Conservation (phyloP, 2,329 filamentous ascomycete genomes). For the Talaromyces amestolkiae region DNA sequence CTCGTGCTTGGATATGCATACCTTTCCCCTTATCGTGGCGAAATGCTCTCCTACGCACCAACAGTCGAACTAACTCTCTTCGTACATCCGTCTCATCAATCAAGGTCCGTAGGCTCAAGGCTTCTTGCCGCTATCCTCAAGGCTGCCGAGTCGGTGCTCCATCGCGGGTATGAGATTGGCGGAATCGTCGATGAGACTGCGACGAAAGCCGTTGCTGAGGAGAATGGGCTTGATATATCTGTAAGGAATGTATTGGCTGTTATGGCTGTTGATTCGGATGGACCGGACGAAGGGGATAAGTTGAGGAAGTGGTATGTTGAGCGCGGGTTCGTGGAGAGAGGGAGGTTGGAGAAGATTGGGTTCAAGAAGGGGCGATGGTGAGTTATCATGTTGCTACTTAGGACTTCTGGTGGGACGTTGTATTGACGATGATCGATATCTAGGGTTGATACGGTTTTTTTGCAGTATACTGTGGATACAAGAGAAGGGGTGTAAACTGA, state of each 20-base stretch:
- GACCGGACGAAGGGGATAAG: conserved; percentile 31
- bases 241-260: conserved; percentile 37
- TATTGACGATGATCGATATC: neutral
- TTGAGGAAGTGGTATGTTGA: conserved; percentile 40
- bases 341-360: conserved; percentile 38
- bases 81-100: conserved; percentile 35
- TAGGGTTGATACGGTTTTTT: conserved; percentile 1
- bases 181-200: conserved; percentile 20
- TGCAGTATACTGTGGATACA: conserved; percentile 13
- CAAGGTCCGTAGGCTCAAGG: conserved; percentile 30
- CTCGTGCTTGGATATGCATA: conserved; percentile 37
- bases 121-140: conserved; percentile 28
- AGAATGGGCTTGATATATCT: conserved; percentile 1
- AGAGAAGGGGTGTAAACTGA: neutral
- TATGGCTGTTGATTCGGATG: conserved; percentile 39
- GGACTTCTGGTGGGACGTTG: neutral
- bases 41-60: conserved; percentile 38
- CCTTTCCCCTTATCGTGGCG: conserved; percentile 35
- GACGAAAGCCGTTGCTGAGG: neutral
- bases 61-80: conserved; percentile 44
- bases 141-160: conserved; percentile 28
- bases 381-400: conserved; percentile 16
- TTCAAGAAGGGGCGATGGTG: conserved; percentile 40
- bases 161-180: conserved; percentile 23
- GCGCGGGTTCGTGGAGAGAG: conserved; percentile 40